A percentile compares a stretch with the other conserved stretches of the same genome.
Conservation (phyloP, 495 filamentous ascomycete species). For the Penicillium daleae region DNA sequence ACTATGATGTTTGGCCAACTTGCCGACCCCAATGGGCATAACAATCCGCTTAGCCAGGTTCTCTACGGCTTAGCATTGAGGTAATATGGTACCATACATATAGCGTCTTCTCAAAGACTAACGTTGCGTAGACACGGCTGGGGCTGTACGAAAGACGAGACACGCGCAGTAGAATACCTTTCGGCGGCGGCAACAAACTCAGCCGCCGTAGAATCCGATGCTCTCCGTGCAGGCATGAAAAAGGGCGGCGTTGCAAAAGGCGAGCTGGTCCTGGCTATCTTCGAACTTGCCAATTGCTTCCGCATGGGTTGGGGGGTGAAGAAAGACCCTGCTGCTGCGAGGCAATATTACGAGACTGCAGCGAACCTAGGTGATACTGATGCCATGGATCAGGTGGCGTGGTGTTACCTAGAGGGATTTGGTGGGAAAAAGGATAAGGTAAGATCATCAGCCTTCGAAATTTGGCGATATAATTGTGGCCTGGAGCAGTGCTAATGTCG, state of each 20-base stretch:
- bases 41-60: slow-evolving; percentile 94
- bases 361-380: slow-evolving; percentile 95
- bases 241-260: slow-evolving; percentile 95
- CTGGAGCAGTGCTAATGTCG: slow-evolving; percentile 16
- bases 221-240: slow-evolving; percentile 82
- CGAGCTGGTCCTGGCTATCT: slow-evolving; percentile 96
- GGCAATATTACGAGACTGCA: slow-evolving; percentile 94
- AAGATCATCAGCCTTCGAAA: slow-evolving; percentile 53
- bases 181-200: slow-evolving; percentile 90
- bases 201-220: slow-evolving; percentile 80
- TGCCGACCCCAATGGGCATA: slow-evolving; percentile 81
- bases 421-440: slow-evolving; percentile 98
- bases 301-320: slow-evolving; percentile 93
- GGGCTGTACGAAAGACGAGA: slow-evolving; percentile 76
- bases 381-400: slow-evolving; percentile 95
- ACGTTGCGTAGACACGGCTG: slow-evolving; percentile 77
- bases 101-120: not conserved
- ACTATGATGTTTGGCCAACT: slow-evolving; percentile 86
- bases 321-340: slow-evolving; percentile 86
- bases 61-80: slow-evolving; percentile 92
- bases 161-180: slow-evolving; percentile 78
- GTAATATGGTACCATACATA: slow-evolving; percentile 45
- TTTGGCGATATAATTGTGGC: slow-evolving; percentile 11
- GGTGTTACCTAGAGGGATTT: slow-evolving; percentile 95
- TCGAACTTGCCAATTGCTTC: slow-evolving; percentile 91